phyloP scores from a whole-genome alignment of 2,329 filamentous ascomycete species.

The Pezicula rhizophila region DNA sequence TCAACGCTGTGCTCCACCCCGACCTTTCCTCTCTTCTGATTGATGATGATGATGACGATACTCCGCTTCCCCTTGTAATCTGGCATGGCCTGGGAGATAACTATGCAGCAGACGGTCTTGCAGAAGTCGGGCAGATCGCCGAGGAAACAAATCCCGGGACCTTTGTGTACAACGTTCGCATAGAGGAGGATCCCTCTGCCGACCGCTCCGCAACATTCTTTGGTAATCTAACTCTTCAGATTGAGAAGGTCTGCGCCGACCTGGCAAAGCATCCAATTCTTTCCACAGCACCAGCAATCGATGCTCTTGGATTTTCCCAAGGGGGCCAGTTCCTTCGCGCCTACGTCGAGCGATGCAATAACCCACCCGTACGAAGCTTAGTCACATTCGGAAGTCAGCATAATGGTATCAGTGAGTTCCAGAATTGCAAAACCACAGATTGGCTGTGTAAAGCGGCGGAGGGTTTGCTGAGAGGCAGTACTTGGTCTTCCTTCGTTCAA shows the following conservation, averaged over 20 bases:
- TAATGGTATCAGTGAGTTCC: conserved; percentile 80
- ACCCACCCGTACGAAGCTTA: conserved; percentile 48
- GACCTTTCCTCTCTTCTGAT: neutral
- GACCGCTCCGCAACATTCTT: conserved; percentile 86
- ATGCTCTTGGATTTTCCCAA: conserved; percentile 91
- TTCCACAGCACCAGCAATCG: conserved; percentile 73
- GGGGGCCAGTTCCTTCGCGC: conserved; percentile 93
- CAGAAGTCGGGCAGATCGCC: conserved; percentile 64
- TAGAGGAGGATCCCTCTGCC: conserved; percentile 52
- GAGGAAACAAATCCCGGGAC: conserved; percentile 73
- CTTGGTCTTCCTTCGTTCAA: conserved; percentile 77
- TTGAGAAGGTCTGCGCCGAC: conserved; percentile 70
- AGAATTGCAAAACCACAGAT: conserved; percentile 64
- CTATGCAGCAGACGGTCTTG: conserved; percentile 67
- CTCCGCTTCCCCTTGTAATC: conserved; percentile 82
- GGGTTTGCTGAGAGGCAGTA: conserved; percentile 70
- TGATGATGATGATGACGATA: conserved; percentile 1
- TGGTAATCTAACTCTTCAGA: conserved; percentile 78
- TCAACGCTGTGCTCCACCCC: conserved; percentile 10
- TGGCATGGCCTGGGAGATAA: conserved; percentile 64
- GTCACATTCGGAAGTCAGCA: conserved; percentile 69
- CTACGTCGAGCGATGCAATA: conserved; percentile 82
- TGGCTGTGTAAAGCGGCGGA: conserved; percentile 78
- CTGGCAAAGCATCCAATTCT: conserved; percentile 73
- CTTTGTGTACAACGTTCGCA: conserved; percentile 71